Evolutionary conservation across 2,329 filamentous ascomycete genomes (phyloP).

Genomic region (Lachnellula occidentalis): DNA sequence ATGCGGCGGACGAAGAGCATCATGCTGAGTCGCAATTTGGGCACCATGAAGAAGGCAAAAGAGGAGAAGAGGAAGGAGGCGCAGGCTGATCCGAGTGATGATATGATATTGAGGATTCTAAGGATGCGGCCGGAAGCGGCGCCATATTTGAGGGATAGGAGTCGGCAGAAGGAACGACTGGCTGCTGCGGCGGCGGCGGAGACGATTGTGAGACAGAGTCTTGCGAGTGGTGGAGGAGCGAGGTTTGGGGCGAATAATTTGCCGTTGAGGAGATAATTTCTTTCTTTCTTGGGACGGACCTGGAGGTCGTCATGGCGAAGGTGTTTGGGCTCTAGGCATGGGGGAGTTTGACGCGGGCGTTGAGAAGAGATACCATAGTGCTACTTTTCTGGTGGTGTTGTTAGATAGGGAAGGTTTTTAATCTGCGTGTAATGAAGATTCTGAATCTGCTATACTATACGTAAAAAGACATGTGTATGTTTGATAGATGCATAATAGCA

Average conservation of each 20-base stretch:
- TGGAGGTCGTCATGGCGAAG: background rate
- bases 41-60: constrained; percentile 93
- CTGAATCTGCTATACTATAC: too few relatives aligned
- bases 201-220: constrained; percentile 89
- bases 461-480: too few relatives aligned
- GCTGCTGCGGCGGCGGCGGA: constrained; percentile 87
- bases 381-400: background rate
- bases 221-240: constrained; percentile 48
- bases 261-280: constrained; percentile 24
- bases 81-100: constrained; percentile 93
- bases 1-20: constrained; percentile 70
- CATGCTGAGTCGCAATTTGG: constrained; percentile 89
- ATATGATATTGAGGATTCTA: constrained; percentile 94
- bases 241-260: constrained; percentile 33
- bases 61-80: constrained; percentile 93
- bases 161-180: constrained; percentile 88
- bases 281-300: background rate
- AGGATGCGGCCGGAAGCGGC: constrained; percentile 91
- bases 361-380: constrained; percentile 21
- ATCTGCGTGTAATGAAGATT: too few relatives aligned
- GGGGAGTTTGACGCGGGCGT: constrained; percentile 6
- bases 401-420: too few relatives aligned
- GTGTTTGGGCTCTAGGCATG: background rate
- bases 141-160: constrained; percentile 81
- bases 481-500: too few relatives aligned